phyloP scores from a whole-genome alignment of 225 moss, liverwort and hornwort species.

The Ulota crispa region DNA sequence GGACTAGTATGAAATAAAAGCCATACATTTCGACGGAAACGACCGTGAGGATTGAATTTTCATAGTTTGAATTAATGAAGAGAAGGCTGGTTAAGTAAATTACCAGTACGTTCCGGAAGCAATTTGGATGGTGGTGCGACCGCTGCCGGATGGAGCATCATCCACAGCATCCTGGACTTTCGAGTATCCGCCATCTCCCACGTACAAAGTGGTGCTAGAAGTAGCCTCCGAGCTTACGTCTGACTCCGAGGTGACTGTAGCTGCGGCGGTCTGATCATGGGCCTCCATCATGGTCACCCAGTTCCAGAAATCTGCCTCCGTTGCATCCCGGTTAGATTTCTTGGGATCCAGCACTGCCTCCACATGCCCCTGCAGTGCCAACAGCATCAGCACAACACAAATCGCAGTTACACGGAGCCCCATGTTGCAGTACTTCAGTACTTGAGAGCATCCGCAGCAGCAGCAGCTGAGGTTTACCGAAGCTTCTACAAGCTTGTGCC shows the following conservation, averaged over 20 bases:
- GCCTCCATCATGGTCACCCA: slow-evolving; percentile 35
- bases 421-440: background rate
- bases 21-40: background rate
- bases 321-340: slow-evolving; percentile 26
- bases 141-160: slow-evolving; percentile 20
- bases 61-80: background rate
- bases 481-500: background rate
- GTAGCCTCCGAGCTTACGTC: background rate
- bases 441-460: background rate
- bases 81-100: background rate
- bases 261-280: background rate
- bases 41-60: background rate
- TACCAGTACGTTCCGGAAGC: slow-evolving; percentile 24
- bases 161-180: slow-evolving; percentile 44
- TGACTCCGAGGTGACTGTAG: background rate
- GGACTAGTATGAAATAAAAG: background rate
- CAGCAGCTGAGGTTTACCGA: background rate
- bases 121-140: slow-evolving; percentile 36
- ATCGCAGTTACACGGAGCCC: background rate
- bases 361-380: background rate
- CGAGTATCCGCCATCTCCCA: slow-evolving; percentile 33
- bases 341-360: slow-evolving; percentile 1
- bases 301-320: slow-evolving; percentile 22
- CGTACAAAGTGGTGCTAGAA: slow-evolving; percentile 22
- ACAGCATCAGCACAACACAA: background rate